Base-by-base conservation (phyloP, 805 yeast species). In the Starmera quercuum region DNA sequence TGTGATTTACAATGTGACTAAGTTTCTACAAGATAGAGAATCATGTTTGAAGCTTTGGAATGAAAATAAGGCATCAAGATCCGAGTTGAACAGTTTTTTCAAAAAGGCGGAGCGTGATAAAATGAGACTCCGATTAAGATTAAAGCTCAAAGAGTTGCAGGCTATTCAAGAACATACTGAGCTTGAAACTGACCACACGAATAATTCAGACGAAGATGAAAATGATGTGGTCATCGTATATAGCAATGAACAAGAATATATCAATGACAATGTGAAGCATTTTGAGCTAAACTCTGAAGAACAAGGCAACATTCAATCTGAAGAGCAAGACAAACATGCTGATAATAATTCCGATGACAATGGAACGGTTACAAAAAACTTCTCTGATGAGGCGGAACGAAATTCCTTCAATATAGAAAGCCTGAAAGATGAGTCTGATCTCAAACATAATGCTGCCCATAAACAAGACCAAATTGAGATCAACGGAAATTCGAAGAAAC, bases 1-100 rank as follows among this genome's bases (percentile, higher is more conserved):
- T 58, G 83, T 90, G 2, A 79, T 92, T 12, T 79, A 79, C 45
- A 87, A 83, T 46, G 68, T 79, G 10, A 62, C 65, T 36, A 73
- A 69, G 41, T 78, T 84, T 56, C 62, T 80, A 30, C 59, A 60
- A 17, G 56, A 71, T 26, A 73, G 76, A 0, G 45, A 45, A 0
- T 61, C 53, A 17, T 78, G 84, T 33, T 59, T 71, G 29, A 51
- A 51, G 27, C 42, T 71, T 9, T 76, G 83, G 83, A 52, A 58
- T 36, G 45, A 34, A 13, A 36, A 51, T 5, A 46, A 37, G 13
- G 32, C 36, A 6, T 49, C 36, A 34, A 42, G 41, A 12, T 27
- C 32, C 8, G 32, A 32, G 4, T 20, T 43, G 3, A 35, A 35
- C 5, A 20, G 20, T 4, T 35, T 53, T 18, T 59, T 58, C 36